A percentile compares a stretch with the other conserved stretches of the same genome.
phyloP scores from a whole-genome alignment of 1,139 yeast genomes.

The Pichia sp. region DNA sequence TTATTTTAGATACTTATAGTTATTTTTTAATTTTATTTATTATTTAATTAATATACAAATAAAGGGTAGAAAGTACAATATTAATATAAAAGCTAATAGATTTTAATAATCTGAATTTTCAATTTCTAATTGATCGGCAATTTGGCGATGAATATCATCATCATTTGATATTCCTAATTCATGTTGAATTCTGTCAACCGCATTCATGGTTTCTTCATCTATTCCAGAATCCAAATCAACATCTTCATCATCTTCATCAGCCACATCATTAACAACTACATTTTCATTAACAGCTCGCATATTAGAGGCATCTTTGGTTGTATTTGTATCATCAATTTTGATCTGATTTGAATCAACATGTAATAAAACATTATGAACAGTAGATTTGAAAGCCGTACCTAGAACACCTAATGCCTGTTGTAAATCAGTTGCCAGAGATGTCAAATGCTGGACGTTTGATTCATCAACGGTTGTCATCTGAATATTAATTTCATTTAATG shows the following conservation, averaged over 20 bases:
- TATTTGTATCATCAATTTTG: background rate
- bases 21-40: background rate
- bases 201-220: slow-evolving; percentile 12
- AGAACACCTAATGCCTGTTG: slow-evolving; percentile 61
- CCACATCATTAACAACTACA: background rate
- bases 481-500: slow-evolving; percentile 17
- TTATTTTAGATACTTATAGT: background rate
- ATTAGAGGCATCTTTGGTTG: background rate
- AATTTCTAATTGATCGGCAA: slow-evolving; percentile 12
- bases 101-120: slow-evolving; percentile 7
- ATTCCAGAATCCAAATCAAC: slow-evolving; percentile 9
- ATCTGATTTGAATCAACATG: slow-evolving; percentile 20
- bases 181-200: slow-evolving; percentile 11
- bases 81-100: background rate
- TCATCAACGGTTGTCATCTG: slow-evolving; percentile 6
- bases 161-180: slow-evolving; percentile 9
- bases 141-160: slow-evolving; percentile 14
- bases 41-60: background rate
- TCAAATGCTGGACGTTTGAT: background rate
- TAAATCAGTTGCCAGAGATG: slow-evolving; percentile 38
- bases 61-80: background rate
- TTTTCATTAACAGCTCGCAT: background rate
- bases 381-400: slow-evolving; percentile 61
- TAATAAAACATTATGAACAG: slow-evolving; percentile 49
- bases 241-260: slow-evolving; percentile 8